Percentiles rank a stretch among this genome's conserved stretches.
These are phyloP conservation scores for Pseudonitzschia pungens DNA, from an alignment of 108 stramenopile genomes.

Conservation along the genomic window DNA sequence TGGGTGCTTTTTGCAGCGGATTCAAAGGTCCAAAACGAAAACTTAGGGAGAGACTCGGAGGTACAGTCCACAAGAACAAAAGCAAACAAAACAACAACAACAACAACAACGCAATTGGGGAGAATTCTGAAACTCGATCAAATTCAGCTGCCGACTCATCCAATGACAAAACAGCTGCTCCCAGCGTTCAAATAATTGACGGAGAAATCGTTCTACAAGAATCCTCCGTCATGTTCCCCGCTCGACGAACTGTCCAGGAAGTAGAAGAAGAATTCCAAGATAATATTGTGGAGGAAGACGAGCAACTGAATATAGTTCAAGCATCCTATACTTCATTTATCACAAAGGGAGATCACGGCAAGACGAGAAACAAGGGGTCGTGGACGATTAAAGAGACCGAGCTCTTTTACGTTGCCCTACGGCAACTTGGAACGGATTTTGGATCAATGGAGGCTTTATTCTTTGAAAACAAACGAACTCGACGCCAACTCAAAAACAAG, in stretches of 20 bases:
- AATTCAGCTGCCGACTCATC: background rate
- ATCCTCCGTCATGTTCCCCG: slow-evolving; percentile 46
- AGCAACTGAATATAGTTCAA: slow-evolving; percentile 45
- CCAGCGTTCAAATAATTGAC: slow-evolving; percentile 59
- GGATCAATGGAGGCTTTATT: slow-evolving; percentile 68
- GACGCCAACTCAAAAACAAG: slow-evolving; percentile 75
- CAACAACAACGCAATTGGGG: background rate
- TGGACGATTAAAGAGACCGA: slow-evolving; percentile 76
- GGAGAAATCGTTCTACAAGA: slow-evolving; percentile 75
- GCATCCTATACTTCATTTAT: slow-evolving; percentile 56
- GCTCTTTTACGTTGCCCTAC: slow-evolving; percentile 65
- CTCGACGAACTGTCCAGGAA: slow-evolving; percentile 41
- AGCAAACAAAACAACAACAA: background rate
- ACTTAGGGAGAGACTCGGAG: background rate
- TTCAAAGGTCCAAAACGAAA: slow-evolving; percentile 25
- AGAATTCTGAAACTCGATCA: background rate
- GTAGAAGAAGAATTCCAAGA: slow-evolving; percentile 48
- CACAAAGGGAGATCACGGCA: slow-evolving; percentile 16
- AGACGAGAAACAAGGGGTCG: slow-evolving; percentile 23
- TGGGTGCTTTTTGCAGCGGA: slow-evolving; percentile 27
- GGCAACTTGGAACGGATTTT: slow-evolving; percentile 81
- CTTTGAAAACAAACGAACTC: slow-evolving; percentile 40
- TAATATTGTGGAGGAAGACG: slow-evolving; percentile 56
- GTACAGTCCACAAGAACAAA: background rate
- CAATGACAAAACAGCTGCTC: slow-evolving; percentile 28